phyloP scores from a whole-genome alignment of 2,329 filamentous ascomycete genomes.

The Colletotrichum sp. region DNA sequence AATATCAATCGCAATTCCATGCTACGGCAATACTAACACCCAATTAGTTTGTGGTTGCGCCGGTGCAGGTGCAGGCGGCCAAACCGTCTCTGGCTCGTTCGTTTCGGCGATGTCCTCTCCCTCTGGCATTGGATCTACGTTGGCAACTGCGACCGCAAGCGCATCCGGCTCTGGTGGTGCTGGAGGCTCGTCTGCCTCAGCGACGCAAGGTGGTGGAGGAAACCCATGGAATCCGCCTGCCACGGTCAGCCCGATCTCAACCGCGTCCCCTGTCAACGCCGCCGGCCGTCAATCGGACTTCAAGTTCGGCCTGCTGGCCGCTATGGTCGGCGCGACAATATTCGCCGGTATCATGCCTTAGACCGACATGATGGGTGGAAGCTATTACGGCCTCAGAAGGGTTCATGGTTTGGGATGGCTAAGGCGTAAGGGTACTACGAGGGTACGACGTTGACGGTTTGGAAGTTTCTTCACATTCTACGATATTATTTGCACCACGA shows the following conservation, averaged over 20 bases:
- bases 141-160: not conserved
- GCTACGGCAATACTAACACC: not conserved
- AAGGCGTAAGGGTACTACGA: not conserved
- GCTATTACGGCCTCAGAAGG: rapidly evolving
- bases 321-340: not conserved
- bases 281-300: not conserved
- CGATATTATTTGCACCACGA: not conserved
- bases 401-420: rapidly evolving
- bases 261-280: not conserved
- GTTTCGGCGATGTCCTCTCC: constrained; percentile 5
- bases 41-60: constrained; percentile 5
- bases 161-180: not conserved
- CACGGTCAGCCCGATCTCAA: not conserved
- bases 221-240: constrained; percentile 3
- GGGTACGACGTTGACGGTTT: not conserved
- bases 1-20: rapidly evolving
- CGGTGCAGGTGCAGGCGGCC: not conserved
- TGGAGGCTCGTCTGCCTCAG: not conserved
- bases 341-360: not conserved
- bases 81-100: constrained; percentile 7
- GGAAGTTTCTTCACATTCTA: not conserved
- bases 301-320: not conserved
- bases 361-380: rapidly evolving
- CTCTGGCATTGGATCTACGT: not conserved
- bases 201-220: not conserved